phyloP scores from a whole-genome alignment of 2,329 filamentous ascomycete genomes.

The Phialophora macrospora region DNA sequence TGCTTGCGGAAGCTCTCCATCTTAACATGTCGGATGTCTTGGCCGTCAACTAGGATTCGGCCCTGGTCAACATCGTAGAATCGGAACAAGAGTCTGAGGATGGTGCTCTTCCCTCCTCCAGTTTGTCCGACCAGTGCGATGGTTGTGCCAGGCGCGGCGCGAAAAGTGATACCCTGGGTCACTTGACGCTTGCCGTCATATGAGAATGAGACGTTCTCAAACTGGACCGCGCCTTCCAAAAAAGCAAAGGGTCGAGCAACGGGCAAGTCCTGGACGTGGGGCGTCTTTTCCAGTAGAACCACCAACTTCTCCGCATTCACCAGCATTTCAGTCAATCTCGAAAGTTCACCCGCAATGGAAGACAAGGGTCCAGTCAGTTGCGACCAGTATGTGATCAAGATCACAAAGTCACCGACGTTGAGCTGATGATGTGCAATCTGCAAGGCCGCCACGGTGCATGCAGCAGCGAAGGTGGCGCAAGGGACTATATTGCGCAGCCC shows the following conservation, averaged over 20 bases:
- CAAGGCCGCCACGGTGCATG: constrained; percentile 59
- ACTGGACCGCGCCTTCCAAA: constrained; percentile 53
- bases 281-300: constrained; percentile 55
- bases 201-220: constrained; percentile 57
- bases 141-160: constrained; percentile 55
- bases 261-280: constrained; percentile 50
- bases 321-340: constrained; percentile 57
- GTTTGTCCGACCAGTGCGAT: constrained; percentile 63
- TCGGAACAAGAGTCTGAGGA: constrained; percentile 60
- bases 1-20: constrained; percentile 62
- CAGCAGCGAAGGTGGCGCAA: constrained; percentile 51
- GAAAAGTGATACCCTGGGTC: constrained; percentile 56
- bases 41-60: constrained; percentile 58
- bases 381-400: constrained; percentile 69
- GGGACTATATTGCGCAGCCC: constrained; percentile 21
- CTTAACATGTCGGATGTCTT: constrained; percentile 63
- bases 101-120: constrained; percentile 63
- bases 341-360: constrained; percentile 57
- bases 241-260: constrained; percentile 49
- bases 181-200: constrained; percentile 58
- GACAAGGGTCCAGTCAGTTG: constrained; percentile 55
- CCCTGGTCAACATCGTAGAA: constrained; percentile 60
- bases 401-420: constrained; percentile 66
- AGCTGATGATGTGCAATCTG: constrained; percentile 57
- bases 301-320: constrained; percentile 65